Evolutionary conservation across 331 rosid genomes (phyloP), one percentile per base, ranked within the genome.

Genomic region (Malus hybrid): DNA sequence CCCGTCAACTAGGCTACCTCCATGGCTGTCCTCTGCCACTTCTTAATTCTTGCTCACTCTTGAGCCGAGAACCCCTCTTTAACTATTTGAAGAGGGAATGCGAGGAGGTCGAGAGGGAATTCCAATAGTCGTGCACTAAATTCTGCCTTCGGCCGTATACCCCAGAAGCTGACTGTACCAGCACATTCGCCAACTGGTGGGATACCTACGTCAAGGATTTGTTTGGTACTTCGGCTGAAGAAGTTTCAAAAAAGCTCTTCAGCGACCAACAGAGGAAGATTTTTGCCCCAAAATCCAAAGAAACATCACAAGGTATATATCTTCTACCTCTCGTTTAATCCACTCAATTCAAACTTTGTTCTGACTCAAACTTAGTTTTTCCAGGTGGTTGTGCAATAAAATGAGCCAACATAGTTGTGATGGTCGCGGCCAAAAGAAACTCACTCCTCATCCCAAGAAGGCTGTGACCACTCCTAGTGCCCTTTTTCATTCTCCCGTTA

Each of bases 231-330:
- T 48, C 3, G 3, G 0, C 0, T 0, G 0, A 15, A 3, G n/a
- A 50, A 50, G 8, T 50, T 0, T 50, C 3, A 5, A 5, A 50
- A 1, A 48, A 5, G 0, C n/a, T 5, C 0, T 50, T 50, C 0
- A 3, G 0, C 0, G 7, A 48, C 0, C 0, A 0, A 14, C 7
- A 0, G 1, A 48, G 1, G 6, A 48, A 14, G 0, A 48, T 0
- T 48, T 1, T 48, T 0, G 0, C 19, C 5, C 18, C 0, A 13
- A 46, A 12, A 46, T 46, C 52, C 6, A 46, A 46, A 46, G 16
- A 12, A 46, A 13, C 0, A 0, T 0, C 18, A 5, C 3, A 48
- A 1, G 53, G 19, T 14, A 14, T 46, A 46, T 1, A 46, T 46
- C 2, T 46, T 12, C 12, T 44, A 44, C 52, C 12, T 39, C 3